phyloP scores from a whole-genome alignment of 768 basidiomycete genomes.

The Fomitopsis serialis region DNA sequence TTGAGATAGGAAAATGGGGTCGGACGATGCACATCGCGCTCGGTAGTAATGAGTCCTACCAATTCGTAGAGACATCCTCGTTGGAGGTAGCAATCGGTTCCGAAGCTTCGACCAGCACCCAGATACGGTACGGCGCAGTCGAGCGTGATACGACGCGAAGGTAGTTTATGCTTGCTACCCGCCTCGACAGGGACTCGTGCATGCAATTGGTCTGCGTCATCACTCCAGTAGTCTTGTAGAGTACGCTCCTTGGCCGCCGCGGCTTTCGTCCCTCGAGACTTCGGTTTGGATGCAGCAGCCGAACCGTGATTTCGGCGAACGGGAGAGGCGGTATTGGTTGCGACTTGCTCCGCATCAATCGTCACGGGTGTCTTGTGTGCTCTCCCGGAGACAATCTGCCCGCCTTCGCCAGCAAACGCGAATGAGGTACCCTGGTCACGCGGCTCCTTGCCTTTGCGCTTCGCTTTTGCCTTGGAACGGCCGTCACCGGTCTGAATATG shows the following conservation, averaged over 20 bases:
- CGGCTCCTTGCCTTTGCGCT: constrained; percentile 9
- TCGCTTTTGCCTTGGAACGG: neutral
- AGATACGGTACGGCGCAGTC: constrained; percentile 52
- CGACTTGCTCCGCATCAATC: constrained; percentile 37
- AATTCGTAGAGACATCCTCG: constrained; percentile 60
- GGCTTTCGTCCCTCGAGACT: neutral
- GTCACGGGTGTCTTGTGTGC: constrained; percentile 29
- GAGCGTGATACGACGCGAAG: constrained; percentile 24
- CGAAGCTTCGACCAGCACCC: constrained; percentile 48
- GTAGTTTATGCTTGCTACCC: constrained; percentile 5
- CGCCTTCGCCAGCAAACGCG: constrained; percentile 31
- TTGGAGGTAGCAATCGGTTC: constrained; percentile 45
- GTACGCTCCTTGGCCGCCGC: neutral
- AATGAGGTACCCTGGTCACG: constrained; percentile 30
- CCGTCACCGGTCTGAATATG: constrained; percentile 8
- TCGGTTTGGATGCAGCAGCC: neutral
- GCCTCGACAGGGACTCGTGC: neutral
- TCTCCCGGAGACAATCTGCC: constrained; percentile 34
- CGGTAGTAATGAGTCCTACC: constrained; percentile 27
- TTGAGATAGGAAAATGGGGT: constrained; percentile 29
- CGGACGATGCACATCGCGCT: constrained; percentile 24
- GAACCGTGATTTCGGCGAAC: neutral
- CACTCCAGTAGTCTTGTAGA: neutral
- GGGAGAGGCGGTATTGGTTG: neutral
- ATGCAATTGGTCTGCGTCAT: neutral